phyloP scores from a whole-genome alignment of 1,139 yeast species.

The Yamadazyma jaroonii region DNA sequence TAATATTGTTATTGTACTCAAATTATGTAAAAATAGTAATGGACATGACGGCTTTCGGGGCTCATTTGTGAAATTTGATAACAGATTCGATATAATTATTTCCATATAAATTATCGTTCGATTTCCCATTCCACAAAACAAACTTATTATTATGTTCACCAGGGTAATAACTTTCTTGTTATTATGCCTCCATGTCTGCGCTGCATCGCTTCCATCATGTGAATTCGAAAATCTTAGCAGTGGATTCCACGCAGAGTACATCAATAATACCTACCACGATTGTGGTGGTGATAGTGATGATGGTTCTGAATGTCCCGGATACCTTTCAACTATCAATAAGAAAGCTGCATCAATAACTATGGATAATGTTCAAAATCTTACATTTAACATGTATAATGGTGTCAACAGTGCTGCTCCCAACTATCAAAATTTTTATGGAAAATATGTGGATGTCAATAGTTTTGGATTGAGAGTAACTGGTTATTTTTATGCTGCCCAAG shows the following conservation, averaged over 20 bases:
- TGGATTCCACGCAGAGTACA: neutral
- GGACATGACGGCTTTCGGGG: too few relatives aligned
- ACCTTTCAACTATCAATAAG: neutral
- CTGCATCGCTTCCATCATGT: too few relatives aligned
- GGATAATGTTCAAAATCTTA: neutral
- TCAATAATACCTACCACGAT: neutral
- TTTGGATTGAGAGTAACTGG: neutral
- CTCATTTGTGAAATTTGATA: too few relatives aligned
- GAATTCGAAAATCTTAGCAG: neutral
- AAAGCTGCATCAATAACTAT: neutral
- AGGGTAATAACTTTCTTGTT: too few relatives aligned
- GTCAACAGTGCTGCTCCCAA: neutral
- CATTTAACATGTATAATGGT: neutral
- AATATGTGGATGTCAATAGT: neutral
- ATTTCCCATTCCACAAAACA: too few relatives aligned
- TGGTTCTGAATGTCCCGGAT: neutral
- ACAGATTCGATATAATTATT: too few relatives aligned
- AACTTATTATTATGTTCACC: too few relatives aligned
- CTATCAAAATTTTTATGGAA: neutral
- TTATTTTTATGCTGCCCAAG: neutral
- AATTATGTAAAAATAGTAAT: too few relatives aligned
- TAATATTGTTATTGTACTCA: too few relatives aligned
- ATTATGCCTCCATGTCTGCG: too few relatives aligned
- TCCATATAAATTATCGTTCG: too few relatives aligned
- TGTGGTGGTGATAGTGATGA: neutral